Conservation (phyloP, 208 protist species). For the Trypanosomatidae sp. region DNA sequence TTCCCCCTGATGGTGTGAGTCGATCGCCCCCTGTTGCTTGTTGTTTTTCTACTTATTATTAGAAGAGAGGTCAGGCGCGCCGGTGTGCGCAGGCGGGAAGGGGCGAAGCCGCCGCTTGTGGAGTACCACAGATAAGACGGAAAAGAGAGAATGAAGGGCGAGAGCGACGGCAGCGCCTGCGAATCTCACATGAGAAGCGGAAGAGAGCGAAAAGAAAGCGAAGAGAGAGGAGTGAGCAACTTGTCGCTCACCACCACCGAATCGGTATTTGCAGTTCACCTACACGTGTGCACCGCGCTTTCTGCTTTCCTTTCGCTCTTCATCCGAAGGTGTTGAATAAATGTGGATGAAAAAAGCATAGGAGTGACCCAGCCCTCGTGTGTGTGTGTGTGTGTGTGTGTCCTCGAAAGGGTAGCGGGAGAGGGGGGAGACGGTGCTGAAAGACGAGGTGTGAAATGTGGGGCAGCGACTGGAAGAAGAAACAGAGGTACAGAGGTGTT, state of each 20-base stretch:
- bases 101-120: no score
- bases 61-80: no score
- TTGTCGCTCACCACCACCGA: background rate
- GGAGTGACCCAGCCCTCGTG: background rate
- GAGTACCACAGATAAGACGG: no score
- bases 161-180: background rate
- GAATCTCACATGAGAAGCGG: background rate
- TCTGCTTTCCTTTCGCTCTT: background rate
- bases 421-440: background rate
- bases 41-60: no score
- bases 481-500: slow-evolving; percentile 2
- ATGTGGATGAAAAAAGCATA: background rate
- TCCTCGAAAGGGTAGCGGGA: background rate
- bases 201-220: background rate
- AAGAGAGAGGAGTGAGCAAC: no score
- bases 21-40: no score
- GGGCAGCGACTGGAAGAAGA: background rate
- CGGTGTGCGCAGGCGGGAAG: background rate
- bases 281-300: background rate
- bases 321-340: background rate
- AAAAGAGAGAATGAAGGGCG: background rate
- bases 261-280: background rate
- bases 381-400: background rate
- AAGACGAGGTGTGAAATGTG: background rate
- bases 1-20: no score